These are phyloP conservation scores for Xerocomellus amylosporus DNA, from an alignment of 768 basidiomycete species.

Conservation along the genomic window DNA sequence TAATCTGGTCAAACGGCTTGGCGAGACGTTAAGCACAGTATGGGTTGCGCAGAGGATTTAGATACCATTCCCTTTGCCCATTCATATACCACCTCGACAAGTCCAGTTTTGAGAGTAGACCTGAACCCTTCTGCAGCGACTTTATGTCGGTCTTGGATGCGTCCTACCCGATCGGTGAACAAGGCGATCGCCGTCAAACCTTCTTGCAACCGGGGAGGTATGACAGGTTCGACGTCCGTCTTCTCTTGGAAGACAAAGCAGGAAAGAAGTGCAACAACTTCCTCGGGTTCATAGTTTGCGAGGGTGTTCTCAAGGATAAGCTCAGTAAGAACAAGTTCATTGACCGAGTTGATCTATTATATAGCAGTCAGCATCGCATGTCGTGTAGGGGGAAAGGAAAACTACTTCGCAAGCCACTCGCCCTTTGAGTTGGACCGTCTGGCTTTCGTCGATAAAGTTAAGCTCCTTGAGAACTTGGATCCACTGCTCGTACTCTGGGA, in stretches of 20 bases:
- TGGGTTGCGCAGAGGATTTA: slow-evolving; percentile 17
- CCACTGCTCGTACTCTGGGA: slow-evolving; percentile 96
- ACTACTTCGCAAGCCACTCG: slow-evolving; percentile 95
- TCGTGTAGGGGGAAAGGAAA: neutral
- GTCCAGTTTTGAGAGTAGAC: slow-evolving; percentile 79
- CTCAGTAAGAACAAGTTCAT: slow-evolving; percentile 94
- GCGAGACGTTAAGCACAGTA: neutral
- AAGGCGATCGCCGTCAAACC: slow-evolving; percentile 76
- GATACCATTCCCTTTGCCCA: slow-evolving; percentile 98
- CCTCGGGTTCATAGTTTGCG: slow-evolving; percentile 87
- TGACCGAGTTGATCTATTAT: slow-evolving; percentile 92
- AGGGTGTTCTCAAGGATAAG: slow-evolving; percentile 95
- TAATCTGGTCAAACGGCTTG: slow-evolving; percentile 96
- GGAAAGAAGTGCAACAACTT: slow-evolving; percentile 93
- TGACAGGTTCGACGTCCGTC: slow-evolving; percentile 81
- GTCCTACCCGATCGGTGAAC: slow-evolving; percentile 75
- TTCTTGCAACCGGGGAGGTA: slow-evolving; percentile 75
- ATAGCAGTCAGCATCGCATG: neutral
- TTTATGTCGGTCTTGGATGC: slow-evolving; percentile 76
- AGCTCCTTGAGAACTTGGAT: slow-evolving; percentile 88
- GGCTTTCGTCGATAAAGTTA: slow-evolving; percentile 92
- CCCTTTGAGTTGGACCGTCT: slow-evolving; percentile 93
- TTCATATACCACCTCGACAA: slow-evolving; percentile 96
- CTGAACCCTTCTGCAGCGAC: slow-evolving; percentile 79
- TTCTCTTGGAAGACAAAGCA: slow-evolving; percentile 99